Base-by-base conservation (phyloP, 2,329 filamentous ascomycete species). In the Botrytis tulipae region DNA sequence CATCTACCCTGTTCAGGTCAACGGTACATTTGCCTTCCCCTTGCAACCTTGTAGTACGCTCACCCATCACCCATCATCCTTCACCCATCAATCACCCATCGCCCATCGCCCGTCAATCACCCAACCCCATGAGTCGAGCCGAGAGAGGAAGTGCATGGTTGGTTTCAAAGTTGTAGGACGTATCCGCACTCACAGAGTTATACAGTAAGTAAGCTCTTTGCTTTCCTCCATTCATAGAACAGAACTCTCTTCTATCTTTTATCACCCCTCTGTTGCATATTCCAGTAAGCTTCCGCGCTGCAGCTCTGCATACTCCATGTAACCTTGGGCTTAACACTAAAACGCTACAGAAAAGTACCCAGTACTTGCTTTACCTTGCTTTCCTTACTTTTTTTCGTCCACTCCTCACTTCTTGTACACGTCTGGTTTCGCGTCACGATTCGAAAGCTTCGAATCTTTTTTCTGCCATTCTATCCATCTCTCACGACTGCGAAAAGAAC, bases 121-220 rank as follows among this genome's bases (percentile, higher is more conserved):
- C 48, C 48, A 67, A 40, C 44, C 63, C 65, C 65, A 54, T 51
- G 65, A 67, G 63, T 66, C 51, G 14, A 48, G 63, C 63, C 63
- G 63, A 66, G 63, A 66, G 37, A 25, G 61, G 44, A 25, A 48
- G 32, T 67, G 65, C 46, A 20, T 51, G 65, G 32, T n/a, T 67
- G 63, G 54, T 67, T 67, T 37, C 14, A 51, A 37, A 37, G 12
- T 46, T 20, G 61, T n/a, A 63, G 61, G 61, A 63, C 61, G 29
- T 32, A 65, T 46, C 61, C 61, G 61, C 61, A 46, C 40, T 46
- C 29, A 63, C 37, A 20, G n/a, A 57, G 51, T 61, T 61, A 37
- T 35, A 44, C 42, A 22, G 61, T 44, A 44, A 29, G 65, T 29
- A 51, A 54, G 65, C 65, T 40, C 65, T 54, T 35, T 54, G 25